Conservation (phyloP, 108 stramenopile genomes). For the Cyclotella cryptica region DNA sequence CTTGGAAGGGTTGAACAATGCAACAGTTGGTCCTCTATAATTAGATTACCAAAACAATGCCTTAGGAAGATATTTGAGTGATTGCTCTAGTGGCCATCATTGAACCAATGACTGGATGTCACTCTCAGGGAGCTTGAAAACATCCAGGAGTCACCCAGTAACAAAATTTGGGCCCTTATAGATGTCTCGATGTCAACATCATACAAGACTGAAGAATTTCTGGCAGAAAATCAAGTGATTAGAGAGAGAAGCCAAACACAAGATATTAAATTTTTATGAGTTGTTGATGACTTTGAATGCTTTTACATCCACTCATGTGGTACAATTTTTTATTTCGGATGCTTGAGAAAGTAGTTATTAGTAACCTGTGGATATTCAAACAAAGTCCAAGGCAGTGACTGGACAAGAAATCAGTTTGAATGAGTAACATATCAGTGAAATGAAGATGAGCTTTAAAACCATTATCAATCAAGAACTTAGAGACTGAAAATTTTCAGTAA, state of each 20-base stretch:
- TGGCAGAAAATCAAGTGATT: background rate
- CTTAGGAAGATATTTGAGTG: too few relatives aligned
- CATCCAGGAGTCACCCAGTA: too few relatives aligned
- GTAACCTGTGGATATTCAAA: constrained; percentile 33
- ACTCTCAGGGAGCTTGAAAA: too few relatives aligned
- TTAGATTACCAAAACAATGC: too few relatives aligned
- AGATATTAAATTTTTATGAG: background rate
- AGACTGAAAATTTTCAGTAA: background rate
- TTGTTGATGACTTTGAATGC: too few relatives aligned
- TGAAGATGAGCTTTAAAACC: too few relatives aligned
- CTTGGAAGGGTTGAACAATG: too few relatives aligned
- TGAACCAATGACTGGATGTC: too few relatives aligned
- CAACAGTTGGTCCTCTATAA: too few relatives aligned
- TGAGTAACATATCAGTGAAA: constrained; percentile 1
- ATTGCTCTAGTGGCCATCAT: too few relatives aligned
- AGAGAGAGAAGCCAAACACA: background rate
- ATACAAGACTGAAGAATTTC: constrained; percentile 18
- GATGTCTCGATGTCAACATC: constrained; percentile 48
- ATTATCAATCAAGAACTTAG: constrained; percentile 35
- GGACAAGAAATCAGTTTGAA: background rate
- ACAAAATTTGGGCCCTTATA: too few relatives aligned
- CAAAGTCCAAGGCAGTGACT: constrained; percentile 38
- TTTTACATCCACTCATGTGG: constrained; percentile 26
- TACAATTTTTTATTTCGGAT: constrained; percentile 29
- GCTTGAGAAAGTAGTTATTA: constrained; percentile 43